Conservation (phyloP, 495 filamentous ascomycete species). For the Penicillium longicatenatum region DNA sequence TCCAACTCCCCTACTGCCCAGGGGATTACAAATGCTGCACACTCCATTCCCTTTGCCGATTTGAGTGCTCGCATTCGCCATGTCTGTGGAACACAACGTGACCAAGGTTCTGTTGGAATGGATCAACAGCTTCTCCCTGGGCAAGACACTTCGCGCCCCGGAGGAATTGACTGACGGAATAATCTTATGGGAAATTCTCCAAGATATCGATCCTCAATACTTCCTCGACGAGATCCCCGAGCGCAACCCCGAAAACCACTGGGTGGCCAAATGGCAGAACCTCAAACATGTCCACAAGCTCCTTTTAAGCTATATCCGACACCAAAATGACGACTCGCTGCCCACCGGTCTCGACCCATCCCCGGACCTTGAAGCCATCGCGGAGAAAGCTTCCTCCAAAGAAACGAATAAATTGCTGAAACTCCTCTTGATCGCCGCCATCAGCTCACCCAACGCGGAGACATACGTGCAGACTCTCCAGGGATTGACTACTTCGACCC, state of each 20-base stretch:
- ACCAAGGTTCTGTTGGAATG: constrained; percentile 59
- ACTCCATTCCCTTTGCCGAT: constrained; percentile 11
- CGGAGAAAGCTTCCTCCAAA: constrained; percentile 44
- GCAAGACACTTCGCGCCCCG: constrained; percentile 46
- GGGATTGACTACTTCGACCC: constrained; percentile 45
- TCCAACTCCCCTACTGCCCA: constrained; percentile 2
- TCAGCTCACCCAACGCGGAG: constrained; percentile 55
- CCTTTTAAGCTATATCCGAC: constrained; percentile 64
- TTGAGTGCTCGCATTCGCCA: constrained; percentile 23
- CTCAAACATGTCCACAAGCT: constrained; percentile 70
- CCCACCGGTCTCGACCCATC: constrained; percentile 51
- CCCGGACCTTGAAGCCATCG: constrained; percentile 62
- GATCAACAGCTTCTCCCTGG: constrained; percentile 57
- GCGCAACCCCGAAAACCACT: constrained; percentile 52
- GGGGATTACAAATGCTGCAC: constrained; percentile 22
- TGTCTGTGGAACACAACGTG: constrained; percentile 48
- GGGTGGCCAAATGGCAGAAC: constrained; percentile 57
- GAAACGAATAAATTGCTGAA: constrained; percentile 61
- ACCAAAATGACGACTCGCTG: constrained; percentile 51
- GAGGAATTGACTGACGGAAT: constrained; percentile 75
- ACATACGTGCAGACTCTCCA: constrained; percentile 58
- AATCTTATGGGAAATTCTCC: constrained; percentile 69
- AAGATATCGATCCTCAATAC: constrained; percentile 66
- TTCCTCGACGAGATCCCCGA: constrained; percentile 65
- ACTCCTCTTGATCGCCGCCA: constrained; percentile 63